phyloP scores from a whole-genome alignment of 2,329 filamentous ascomycete genomes.

The Sordariomycetes sp. region DNA sequence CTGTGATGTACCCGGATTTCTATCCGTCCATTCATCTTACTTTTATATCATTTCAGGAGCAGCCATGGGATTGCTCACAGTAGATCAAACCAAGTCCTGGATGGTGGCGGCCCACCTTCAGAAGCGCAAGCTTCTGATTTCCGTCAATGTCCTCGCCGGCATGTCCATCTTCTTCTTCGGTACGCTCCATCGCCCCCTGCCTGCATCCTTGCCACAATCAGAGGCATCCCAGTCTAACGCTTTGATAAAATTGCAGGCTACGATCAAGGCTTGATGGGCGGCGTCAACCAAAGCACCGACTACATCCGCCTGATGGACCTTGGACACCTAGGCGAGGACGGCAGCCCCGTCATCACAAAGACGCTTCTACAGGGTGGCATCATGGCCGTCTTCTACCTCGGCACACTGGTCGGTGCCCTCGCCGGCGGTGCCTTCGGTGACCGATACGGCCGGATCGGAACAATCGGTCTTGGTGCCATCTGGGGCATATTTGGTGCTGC shows the following conservation, averaged over 20 bases:
- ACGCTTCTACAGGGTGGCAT: conserved; percentile 24
- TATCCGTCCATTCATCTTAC: neutral
- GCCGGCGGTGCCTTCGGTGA: conserved; percentile 52
- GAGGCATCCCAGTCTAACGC: neutral
- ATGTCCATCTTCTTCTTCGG: conserved; percentile 58
- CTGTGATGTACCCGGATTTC: neutral
- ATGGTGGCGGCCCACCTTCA: conserved; percentile 21
- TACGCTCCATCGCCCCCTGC: neutral
- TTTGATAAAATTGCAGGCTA: conserved; percentile 13
- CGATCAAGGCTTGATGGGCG: conserved; percentile 45
- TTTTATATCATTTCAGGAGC: neutral
- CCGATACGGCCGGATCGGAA: conserved; percentile 45
- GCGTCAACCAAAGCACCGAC: conserved; percentile 51
- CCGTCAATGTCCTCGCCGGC: conserved; percentile 49
- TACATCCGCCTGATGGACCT: conserved; percentile 54
- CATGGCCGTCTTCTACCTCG: conserved; percentile 31
- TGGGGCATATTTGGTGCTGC: conserved; percentile 50
- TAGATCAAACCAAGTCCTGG: neutral
- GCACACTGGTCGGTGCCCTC: conserved; percentile 47
- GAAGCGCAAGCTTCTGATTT: conserved; percentile 41
- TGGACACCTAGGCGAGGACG: conserved; percentile 41
- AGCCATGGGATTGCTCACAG: neutral
- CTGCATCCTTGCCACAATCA: neutral
- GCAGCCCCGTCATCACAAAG: conserved; percentile 40
- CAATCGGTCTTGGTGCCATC: conserved; percentile 43